Base-by-base conservation (phyloP, 169 alveolate species). In the Cystoisospora suis region DNA sequence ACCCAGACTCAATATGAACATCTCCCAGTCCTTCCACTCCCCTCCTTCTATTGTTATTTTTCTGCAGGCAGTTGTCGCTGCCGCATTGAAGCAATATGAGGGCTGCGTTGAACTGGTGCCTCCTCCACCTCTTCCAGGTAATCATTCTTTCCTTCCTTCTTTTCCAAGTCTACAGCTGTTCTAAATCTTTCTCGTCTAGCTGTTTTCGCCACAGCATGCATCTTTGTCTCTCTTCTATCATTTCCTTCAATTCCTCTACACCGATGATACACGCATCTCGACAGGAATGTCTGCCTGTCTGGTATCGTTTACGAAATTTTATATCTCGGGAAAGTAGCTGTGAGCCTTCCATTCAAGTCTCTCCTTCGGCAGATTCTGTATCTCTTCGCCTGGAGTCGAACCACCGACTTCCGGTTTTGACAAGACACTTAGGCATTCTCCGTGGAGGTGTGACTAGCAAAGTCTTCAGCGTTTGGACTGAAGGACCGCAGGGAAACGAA, bases 61-160 rank as follows among this genome's bases (percentile, higher is more conserved):
- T 12, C 53, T 58, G 0, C 61, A 89, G 93, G 93, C 93, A 27
- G 99, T 97, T 45, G 97, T 98, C n/a, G 93, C 93, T 2, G 77
- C 89, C 12, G 93, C 77, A 34, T 59, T 89, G 42, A 36, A 58
- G 44, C 86, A 61, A 53, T 87, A 80, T 32, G 69, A 69, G 12
- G 90, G 72, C 70, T 75, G 86, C 79, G 83, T 89, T 40, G 90
- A 89, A 81, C 40, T 89, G 4, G 87, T 89, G 38, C 86, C 75
- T 20, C 93, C 93, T 9, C 93, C 95, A 89, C 49, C 92, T 92
- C 81, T 94, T 40, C 89, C 92, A 23, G 92, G 92, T 89, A 77
- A 23, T 42, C 23, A 12, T 53, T 23, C 65, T 12, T 53, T 53
- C 6, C 83, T 27, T n/a, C 81, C 23, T 3, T 36, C 56, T 34